Percentiles rank a stretch among this genome's conserved stretches.
Conservation (phyloP, 345 rosid genomes). For the Corchorus olitorius region DNA sequence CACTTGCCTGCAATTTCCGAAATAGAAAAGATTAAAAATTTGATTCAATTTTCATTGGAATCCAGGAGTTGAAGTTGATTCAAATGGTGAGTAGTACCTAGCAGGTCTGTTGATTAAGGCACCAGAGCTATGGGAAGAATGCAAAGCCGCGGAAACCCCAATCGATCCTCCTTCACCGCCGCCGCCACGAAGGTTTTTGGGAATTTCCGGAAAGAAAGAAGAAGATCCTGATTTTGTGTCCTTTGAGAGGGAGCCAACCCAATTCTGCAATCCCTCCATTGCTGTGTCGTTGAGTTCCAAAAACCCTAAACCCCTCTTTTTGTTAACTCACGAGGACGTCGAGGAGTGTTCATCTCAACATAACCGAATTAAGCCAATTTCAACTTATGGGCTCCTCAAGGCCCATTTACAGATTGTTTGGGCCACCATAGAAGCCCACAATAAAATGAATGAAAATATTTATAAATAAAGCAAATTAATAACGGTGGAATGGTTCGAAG, state of each 20-base stretch:
- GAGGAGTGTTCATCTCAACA: background rate
- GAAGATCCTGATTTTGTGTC: conserved; percentile 38
- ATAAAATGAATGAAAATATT: too few relatives aligned
- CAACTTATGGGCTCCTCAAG: too few relatives aligned
- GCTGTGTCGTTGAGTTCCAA: background rate
- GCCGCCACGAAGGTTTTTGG: conserved; percentile 30
- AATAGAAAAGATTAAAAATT: background rate
- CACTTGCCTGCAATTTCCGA: conserved; percentile 43
- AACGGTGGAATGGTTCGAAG: too few relatives aligned
- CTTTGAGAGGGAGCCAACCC: conserved; percentile 34
- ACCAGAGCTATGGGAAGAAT: conserved; percentile 45
- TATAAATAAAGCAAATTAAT: too few relatives aligned
- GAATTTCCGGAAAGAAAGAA: conserved; percentile 38
- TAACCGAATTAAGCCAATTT: background rate
- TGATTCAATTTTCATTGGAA: background rate
- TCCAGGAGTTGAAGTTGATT: background rate
- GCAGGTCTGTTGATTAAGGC: conserved; percentile 44
- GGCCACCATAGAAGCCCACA: too few relatives aligned
- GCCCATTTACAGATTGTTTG: too few relatives aligned
- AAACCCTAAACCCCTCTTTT: background rate
- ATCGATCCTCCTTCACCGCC: conserved; percentile 22
- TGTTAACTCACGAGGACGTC: too few relatives aligned
- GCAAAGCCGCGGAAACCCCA: conserved; percentile 30
- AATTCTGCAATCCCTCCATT: conserved; percentile 61
- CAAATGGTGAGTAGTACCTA: conserved; percentile 35